Base-by-base conservation (phyloP, 1,284 basidiomycete genomes). In the Apiotrichum veenhuisii region DNA sequence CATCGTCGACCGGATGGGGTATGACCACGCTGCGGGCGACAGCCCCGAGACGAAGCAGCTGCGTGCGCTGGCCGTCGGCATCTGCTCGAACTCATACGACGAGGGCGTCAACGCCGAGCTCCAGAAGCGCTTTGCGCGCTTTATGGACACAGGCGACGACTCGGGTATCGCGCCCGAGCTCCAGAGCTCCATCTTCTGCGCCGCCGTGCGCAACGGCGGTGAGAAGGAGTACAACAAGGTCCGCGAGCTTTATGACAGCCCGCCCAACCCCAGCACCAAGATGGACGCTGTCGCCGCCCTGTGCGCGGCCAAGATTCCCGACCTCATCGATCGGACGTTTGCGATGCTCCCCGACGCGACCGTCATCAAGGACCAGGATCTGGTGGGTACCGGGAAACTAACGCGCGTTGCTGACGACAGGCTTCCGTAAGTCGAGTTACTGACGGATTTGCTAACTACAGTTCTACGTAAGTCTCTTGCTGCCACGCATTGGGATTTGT, bases 151-250 rank as follows among this genome's bases (percentile, higher is more conserved):
- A 22, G 84, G 84, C 10, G 89, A 95, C 67, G 85, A 88, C 63
- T 86, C 86, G 3, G 80, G 77, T 53, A 91, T 97, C 63, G 88
- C 91, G 10, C 81, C 84, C n/a, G 89, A 92, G 74, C 75, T 92
- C 44, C 82, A 86, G 64, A 69, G 78, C 14, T 48, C 62, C 10
- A 68, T 73, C 55, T 68, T 69, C 48, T 44, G 48, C 30, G 63
- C 65, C 33, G 84, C 83, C 42, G 86, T 88, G 52, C 82, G 82
- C 68, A 78, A 85, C 66, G 91, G 91, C 50, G 90, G 89, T 10
- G 79, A 79, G 44, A 79, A 79, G 40, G 91, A 95, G 73, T 96
- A 87, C 72, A 83, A 89, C 50, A 84, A 85, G 46, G 79, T 88
- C 41, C 80, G 87, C 61, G 78, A 80, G 52, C 82, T 93, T 34